phyloP scores from a whole-genome alignment of 257 asterid genomes.

The Nicotiana otophora region DNA sequence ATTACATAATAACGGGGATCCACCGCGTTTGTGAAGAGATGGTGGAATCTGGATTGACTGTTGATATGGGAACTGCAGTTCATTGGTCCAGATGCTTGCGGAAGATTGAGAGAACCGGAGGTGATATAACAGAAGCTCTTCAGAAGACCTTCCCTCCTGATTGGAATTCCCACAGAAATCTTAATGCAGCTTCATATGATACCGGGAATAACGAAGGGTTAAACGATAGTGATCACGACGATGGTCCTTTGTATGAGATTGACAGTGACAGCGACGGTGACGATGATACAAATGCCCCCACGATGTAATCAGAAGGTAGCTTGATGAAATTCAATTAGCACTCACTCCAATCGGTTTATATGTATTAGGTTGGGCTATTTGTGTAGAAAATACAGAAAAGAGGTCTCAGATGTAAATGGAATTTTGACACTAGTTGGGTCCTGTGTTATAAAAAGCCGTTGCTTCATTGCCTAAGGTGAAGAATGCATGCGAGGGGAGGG shows the following conservation, averaged over 20 bases:
- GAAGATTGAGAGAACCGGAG: conserved; percentile 79
- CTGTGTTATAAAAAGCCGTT: too few relatives aligned
- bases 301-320: not conserved
- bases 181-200: conserved; percentile 32
- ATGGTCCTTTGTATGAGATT: conserved; percentile 2
- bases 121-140: conserved; percentile 75
- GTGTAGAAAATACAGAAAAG: not conserved
- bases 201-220: conserved; percentile 23
- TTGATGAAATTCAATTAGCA: not conserved
- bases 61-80: conserved; percentile 98
- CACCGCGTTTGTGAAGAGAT: conserved; percentile 63
- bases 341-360: not conserved
- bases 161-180: conserved; percentile 77
- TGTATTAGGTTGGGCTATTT: not conserved
- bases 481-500: too few relatives aligned
- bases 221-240: conserved; percentile 20
- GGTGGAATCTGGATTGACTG: conserved; percentile 48
- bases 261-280: conserved; percentile 22
- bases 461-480: too few relatives aligned
- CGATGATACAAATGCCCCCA: conserved; percentile 11
- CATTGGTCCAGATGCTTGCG: conserved; percentile 87
- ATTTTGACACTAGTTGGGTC: not conserved
- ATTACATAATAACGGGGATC: conserved; percentile 56
- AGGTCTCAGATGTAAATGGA: not conserved
- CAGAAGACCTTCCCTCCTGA: conserved; percentile 98